Evolutionary conservation across 257 asterid species (phyloP).

Genomic region (Primulina eburnea): DNA sequence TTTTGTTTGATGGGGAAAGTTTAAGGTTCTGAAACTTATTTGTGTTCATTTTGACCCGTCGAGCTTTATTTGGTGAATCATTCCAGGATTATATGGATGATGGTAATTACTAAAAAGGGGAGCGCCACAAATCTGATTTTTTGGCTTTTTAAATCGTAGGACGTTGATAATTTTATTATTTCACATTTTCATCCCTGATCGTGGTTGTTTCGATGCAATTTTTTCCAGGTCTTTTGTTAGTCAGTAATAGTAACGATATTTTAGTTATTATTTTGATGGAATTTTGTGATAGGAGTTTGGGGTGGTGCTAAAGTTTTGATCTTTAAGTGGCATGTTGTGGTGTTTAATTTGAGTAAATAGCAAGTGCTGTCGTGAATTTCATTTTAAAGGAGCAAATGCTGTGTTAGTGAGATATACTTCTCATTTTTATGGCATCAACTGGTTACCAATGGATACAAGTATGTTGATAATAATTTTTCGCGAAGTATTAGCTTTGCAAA

Average conservation of each 20-base stretch:
- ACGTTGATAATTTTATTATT: neutral
- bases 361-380: neutral
- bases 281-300: neutral
- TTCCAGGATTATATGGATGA: neutral
- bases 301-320: conserved; percentile 11
- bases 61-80: neutral
- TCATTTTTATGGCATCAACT: neutral
- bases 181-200: neutral
- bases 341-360: neutral
- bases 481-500: neutral
- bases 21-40: neutral
- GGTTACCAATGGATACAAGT: conserved; percentile 2
- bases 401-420: neutral
- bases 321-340: neutral
- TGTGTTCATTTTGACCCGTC: neutral
- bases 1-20: neutral
- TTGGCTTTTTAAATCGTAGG: neutral
- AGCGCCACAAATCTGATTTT: neutral
- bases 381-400: neutral
- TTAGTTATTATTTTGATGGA: neutral
- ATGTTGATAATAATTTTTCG: neutral
- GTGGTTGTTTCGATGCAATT: neutral
- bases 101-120: neutral
- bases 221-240: neutral
- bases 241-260: neutral